phyloP scores from a whole-genome alignment of 2,329 filamentous ascomycete species.

The Didymella keratinophila region DNA sequence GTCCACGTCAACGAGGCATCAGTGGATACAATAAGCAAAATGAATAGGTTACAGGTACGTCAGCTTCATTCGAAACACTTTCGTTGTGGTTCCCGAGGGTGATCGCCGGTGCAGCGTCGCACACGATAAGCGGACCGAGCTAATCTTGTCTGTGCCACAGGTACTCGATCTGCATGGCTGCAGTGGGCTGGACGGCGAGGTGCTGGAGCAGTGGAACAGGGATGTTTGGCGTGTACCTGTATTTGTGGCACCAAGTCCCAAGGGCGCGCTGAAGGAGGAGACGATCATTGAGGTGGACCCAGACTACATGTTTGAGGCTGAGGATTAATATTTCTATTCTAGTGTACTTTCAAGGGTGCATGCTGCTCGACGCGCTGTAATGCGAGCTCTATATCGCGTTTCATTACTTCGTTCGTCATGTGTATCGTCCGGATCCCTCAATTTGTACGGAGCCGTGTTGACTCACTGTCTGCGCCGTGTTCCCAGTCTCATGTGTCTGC shows the following conservation, averaged over 20 bases:
- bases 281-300: conserved; percentile 46
- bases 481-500: not conserved
- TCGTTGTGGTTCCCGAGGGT: not conserved
- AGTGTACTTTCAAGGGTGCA: not conserved
- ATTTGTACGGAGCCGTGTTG: not conserved
- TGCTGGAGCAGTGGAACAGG: conserved; percentile 32
- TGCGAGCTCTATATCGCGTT: not conserved
- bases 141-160: conserved; percentile 27
- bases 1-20: conserved; percentile 1
- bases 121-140: conserved; percentile 31
- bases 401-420: not conserved
- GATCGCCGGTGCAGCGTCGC: conserved; percentile 29
- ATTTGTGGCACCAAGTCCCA: conserved; percentile 31
- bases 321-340: not conserved
- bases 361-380: not conserved
- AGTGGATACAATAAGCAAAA: conserved; percentile 21
- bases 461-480: not conserved
- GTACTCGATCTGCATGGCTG: conserved; percentile 40
- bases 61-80: not conserved
- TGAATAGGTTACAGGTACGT: conserved; percentile 17
- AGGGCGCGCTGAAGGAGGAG: conserved; percentile 6
- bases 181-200: conserved; percentile 30
- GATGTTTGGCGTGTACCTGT: conserved; percentile 38
- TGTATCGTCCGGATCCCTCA: not conserved
- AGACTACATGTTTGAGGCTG: conserved; percentile 28